A percentile compares a stretch with the other conserved stretches of the same genome.
These are phyloP conservation scores for Berkeleyomyces basicola DNA, from an alignment of 2,329 filamentous ascomycete species.

Conservation along the genomic window DNA sequence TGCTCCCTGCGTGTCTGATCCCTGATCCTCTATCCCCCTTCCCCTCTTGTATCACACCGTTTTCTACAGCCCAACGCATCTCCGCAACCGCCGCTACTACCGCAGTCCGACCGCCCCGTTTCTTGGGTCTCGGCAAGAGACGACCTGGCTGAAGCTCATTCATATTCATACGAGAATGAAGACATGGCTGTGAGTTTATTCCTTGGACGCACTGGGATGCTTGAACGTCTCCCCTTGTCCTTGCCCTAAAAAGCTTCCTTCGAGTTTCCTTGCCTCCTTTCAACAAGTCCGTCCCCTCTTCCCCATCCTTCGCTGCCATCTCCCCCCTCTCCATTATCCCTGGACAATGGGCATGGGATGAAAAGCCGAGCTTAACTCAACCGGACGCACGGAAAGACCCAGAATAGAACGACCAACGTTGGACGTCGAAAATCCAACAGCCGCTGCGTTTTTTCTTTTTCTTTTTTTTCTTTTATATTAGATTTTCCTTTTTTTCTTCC, in stretches of 20 bases:
- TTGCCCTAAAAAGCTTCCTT: background rate
- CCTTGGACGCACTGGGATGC: too few species aligned
- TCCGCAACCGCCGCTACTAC: background rate
- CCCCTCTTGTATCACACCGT: background rate
- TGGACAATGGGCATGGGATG: background rate
- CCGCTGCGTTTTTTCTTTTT: background rate
- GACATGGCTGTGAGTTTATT: too few species aligned
- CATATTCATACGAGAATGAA: too few species aligned
- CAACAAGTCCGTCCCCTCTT: background rate
- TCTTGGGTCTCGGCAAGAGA: too few species aligned
- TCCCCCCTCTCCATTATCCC: background rate
- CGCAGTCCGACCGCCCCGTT: background rate
- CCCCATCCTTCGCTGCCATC: background rate
- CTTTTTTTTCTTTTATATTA: background rate
- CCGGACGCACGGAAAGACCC: slow-evolving; percentile 4
- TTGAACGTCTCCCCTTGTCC: background rate
- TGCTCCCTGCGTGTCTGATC: background rate
- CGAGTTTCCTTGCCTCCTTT: background rate
- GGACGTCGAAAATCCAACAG: too few species aligned
- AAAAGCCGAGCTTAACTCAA: slow-evolving; percentile 4
- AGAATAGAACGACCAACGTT: background rate
- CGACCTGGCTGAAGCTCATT: too few species aligned
- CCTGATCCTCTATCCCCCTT: background rate
- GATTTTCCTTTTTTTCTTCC: background rate
- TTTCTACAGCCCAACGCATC: background rate